Percentiles rank a stretch among this genome's conserved stretches.
phyloP scores from a whole-genome alignment of 2,329 filamentous ascomycete species.

The Ceratocystis colombiana region DNA sequence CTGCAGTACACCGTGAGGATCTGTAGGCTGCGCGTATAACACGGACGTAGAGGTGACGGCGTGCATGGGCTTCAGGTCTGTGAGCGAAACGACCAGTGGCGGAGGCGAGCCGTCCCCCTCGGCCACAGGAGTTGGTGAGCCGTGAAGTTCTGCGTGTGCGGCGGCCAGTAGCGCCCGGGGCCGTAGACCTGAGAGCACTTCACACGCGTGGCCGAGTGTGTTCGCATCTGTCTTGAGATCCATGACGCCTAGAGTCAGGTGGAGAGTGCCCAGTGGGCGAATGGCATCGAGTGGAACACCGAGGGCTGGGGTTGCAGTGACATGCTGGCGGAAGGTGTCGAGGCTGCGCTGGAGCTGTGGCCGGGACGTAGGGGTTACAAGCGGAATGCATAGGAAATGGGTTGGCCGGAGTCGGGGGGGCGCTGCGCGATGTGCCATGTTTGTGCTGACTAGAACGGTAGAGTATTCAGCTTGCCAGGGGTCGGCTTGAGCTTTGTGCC shows the following conservation, averaged over 20 bases:
- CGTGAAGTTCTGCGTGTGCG: slow-evolving; percentile 26
- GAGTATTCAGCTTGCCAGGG: too few species aligned
- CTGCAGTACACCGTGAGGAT: slow-evolving; percentile 42
- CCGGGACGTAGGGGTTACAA: slow-evolving; percentile 51
- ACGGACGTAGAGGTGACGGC: slow-evolving; percentile 46
- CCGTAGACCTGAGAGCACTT: slow-evolving; percentile 34
- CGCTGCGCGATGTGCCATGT: not conserved
- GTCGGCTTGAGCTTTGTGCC: not conserved
- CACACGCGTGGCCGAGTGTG: slow-evolving; percentile 27
- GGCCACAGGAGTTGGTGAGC: not conserved
- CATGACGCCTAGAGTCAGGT: slow-evolving; percentile 83
- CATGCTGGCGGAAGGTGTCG: slow-evolving; percentile 49
- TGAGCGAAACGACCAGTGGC: slow-evolving; percentile 39
- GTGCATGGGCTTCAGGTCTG: slow-evolving; percentile 54
- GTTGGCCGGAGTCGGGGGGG: slow-evolving; percentile 41
- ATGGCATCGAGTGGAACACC: slow-evolving; percentile 56
- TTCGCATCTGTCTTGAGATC: slow-evolving; percentile 40
- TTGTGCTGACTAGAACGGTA: not conserved
- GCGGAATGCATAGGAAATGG: slow-evolving; percentile 67
- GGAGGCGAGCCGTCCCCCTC: slow-evolving; percentile 21
- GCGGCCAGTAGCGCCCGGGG: slow-evolving; percentile 20
- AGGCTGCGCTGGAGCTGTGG: slow-evolving; percentile 56
- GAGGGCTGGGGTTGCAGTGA: slow-evolving; percentile 36
- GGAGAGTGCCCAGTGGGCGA: slow-evolving; percentile 67
- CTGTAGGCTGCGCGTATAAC: slow-evolving; percentile 53